Conservation (phyloP, 768 basidiomycete species). For the Russula virescens region DNA sequence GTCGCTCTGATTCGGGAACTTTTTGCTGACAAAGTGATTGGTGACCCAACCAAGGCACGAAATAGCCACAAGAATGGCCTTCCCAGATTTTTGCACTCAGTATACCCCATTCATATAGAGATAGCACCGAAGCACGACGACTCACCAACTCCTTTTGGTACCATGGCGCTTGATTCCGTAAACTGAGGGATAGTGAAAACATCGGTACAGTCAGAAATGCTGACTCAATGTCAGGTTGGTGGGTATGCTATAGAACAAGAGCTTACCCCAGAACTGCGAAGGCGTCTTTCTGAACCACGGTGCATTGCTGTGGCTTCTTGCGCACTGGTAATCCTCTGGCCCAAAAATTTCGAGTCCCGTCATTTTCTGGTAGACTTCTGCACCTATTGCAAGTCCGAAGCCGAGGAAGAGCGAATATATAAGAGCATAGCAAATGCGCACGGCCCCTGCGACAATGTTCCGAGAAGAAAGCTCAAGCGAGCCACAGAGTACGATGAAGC, state of each 20-base stretch:
- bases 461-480: slow-evolving; percentile 75
- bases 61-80: slow-evolving; percentile 52
- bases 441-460: slow-evolving; percentile 79
- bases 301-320: slow-evolving; percentile 48
- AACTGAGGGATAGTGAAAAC: slow-evolving; percentile 59
- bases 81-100: not conserved
- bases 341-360: slow-evolving; percentile 41
- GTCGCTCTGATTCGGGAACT: slow-evolving; percentile 64
- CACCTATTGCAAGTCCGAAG: slow-evolving; percentile 80
- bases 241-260: not conserved
- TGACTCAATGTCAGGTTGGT: slow-evolving; percentile 23
- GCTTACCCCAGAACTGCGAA: slow-evolving; percentile 62
- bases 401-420: slow-evolving; percentile 75
- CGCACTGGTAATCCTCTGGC: slow-evolving; percentile 57
- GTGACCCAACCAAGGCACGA: slow-evolving; percentile 70
- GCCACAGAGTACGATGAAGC: slow-evolving; percentile 66
- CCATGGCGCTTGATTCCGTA: slow-evolving; percentile 60
- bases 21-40: slow-evolving; percentile 61
- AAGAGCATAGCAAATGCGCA: slow-evolving; percentile 72
- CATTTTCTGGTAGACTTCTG: slow-evolving; percentile 57
- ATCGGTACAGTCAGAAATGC: slow-evolving; percentile 69
- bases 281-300: slow-evolving; percentile 75
- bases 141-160: slow-evolving; percentile 51
- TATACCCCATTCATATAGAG: not conserved
- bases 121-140: slow-evolving; percentile 8